Evolutionary conservation across 805 yeast genomes (phyloP), one percentile per base, ranked within the genome.

Genomic region (Scheffersomyces stipitis): DNA sequence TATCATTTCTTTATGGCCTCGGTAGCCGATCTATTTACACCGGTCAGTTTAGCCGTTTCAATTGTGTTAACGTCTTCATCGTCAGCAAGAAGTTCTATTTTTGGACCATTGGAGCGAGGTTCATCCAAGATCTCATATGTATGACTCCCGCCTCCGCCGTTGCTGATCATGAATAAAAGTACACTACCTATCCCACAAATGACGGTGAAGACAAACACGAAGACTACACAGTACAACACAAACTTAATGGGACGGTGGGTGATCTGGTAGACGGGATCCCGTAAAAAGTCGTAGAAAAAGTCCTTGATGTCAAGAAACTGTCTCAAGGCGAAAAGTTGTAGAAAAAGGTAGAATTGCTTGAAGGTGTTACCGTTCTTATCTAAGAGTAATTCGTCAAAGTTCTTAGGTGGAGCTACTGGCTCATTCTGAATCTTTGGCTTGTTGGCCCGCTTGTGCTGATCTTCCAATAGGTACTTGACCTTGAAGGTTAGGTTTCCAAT

Each of bases 401-500:
- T 43, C 7, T 51, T 51, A 5, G 76, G 75, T n/a, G 80, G 80
- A 6, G 59, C 46, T 10, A 58, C 61, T 3, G 81, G 71, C 22
- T 60, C 71, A 43, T 57, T 54, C 29, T 59, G 52, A 4, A 74
- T 58, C 40, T 64, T 64, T 38, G 78, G 77, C 36, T 62, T 66
- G 37, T 56, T 62, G 4, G 54, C 48, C 17, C 70, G 66, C 30
- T 70, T 64, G 31, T 62, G 66, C 17, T 58, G 56, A 34, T 64
- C 64, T 58, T 83, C 89, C 29, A 79, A 45, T 12, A 64, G 67
- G 15, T 62, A 58, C 57, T 83, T 83, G 16, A 77, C 71, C 23
- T 61, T 48, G 59, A 77, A 89, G 0, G 96, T 88, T 6, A 64
- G 60, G 56, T 90, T 89, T 22, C 96, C 97, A 46, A 89, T 69